A percentile compares a stretch with the other conserved stretches of the same genome.
Conservation (phyloP, 768 basidiomycete genomes). For the Pisolithus tinctorius region DNA sequence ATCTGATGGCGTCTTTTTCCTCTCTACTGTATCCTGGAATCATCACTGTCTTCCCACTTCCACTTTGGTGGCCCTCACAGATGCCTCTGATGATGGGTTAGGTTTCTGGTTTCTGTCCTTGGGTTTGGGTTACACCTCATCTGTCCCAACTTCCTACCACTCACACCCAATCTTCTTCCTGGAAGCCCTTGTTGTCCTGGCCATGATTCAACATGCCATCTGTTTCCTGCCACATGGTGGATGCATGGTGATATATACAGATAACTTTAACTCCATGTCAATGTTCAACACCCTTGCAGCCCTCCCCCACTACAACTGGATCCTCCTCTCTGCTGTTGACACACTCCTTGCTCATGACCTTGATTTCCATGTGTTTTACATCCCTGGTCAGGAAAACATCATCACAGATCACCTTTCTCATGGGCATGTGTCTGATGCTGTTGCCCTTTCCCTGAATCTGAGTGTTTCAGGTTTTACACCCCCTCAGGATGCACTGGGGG, state of each 20-base stretch:
- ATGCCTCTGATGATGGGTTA: slow-evolving; percentile 19
- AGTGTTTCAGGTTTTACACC: slow-evolving; percentile 11
- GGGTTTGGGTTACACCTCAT: slow-evolving; percentile 11
- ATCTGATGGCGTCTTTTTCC: slow-evolving; percentile 17
- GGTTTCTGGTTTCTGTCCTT: slow-evolving; percentile 21
- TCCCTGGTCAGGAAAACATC: slow-evolving; percentile 18
- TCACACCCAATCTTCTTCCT: slow-evolving; percentile 19
- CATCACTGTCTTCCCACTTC: not conserved
- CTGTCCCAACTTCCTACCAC: too few relatives aligned
- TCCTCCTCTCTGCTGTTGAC: slow-evolving; percentile 12
- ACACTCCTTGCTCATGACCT: slow-evolving; percentile 1
- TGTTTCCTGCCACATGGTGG: not conserved
- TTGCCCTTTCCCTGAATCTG: not conserved
- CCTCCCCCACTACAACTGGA: slow-evolving; percentile 5
- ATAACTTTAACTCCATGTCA: slow-evolving; percentile 28
- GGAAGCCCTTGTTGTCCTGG: slow-evolving; percentile 20
- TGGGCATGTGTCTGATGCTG: slow-evolving; percentile 10
- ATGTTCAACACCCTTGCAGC: slow-evolving; percentile 26
- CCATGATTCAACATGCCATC: slow-evolving; percentile 8
- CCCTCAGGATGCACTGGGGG: slow-evolving; percentile 27
- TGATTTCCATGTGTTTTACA: slow-evolving; percentile 18
- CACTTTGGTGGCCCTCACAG: slow-evolving; percentile 5
- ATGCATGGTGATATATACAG: slow-evolving; percentile 17
- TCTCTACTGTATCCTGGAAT: slow-evolving; percentile 14
- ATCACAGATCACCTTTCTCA: slow-evolving; percentile 23